Base-by-base conservation (phyloP, 352 stramenopile genomes). In the Pythium myriotylum region DNA sequence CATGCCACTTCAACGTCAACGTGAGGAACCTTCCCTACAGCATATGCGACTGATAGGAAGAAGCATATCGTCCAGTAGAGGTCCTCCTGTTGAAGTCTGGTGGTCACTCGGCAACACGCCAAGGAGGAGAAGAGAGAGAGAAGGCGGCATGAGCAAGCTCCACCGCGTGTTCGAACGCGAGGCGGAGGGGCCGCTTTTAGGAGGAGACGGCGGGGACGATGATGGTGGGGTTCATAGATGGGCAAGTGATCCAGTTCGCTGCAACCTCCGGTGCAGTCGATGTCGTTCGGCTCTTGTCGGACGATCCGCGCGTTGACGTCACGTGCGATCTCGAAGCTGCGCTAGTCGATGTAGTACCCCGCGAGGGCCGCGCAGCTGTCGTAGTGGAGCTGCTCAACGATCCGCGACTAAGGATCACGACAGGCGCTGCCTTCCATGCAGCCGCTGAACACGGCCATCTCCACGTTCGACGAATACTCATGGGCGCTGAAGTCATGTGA, bases 121-220 rank as follows among this genome's bases (percentile, higher is more conserved):
- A n/a, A n/a, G n/a, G n/a, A n/a, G n/a, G n/a, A n/a, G n/a, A n/a
- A n/a, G n/a, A n/a, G n/a, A n/a, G n/a, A n/a, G n/a, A n/a, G n/a
- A n/a, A n/a, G n/a, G n/a, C n/a, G n/a, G n/a, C n/a, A n/a, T n/a
- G n/a, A n/a, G 42, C 45, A 46, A 22, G 17, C 50, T 66, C 22
- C 32, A 42, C 50, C 59, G 50, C 39, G 39, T 59, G 22, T 46
- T 54, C 40, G 53, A 62, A 37, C 52, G 32, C 16, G 62, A 60
- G 24, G 54, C 51, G 27, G 61, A 68, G 49, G 61, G 63, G 22
- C 53, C 61, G 54, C 61, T 62, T 27, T 23, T 62, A 23, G 46
- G 43, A 19, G 43, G 20, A 33, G 43, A 39, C 29, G 29, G 29
- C 29, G 29, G 5, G 23, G 59, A 49, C 9, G 33, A 17, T 33